Conservation (phyloP, 2,329 filamentous ascomycete genomes). For the Phaeoacremonium minimum region DNA sequence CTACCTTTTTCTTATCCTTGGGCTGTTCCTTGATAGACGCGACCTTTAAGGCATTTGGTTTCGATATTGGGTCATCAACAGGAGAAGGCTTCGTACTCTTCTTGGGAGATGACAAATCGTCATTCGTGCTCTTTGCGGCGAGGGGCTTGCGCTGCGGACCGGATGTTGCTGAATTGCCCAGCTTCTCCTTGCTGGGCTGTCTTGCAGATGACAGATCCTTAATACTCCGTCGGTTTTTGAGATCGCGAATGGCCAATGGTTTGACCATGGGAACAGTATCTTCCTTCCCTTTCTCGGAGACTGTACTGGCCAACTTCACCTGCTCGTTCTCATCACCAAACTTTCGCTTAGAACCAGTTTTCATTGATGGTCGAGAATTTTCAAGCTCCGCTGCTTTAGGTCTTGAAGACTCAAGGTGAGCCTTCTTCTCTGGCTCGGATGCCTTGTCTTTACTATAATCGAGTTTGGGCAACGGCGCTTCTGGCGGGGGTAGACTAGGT, state of each 20-base stretch:
- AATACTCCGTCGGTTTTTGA: constrained; percentile 34
- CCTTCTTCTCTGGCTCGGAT: constrained; percentile 21
- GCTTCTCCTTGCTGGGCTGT: constrained; percentile 32
- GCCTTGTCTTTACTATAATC: constrained; percentile 12
- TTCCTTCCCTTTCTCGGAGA: constrained; percentile 22
- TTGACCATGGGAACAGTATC: constrained; percentile 11
- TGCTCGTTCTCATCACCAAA: constrained; percentile 50
- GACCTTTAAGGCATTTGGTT: constrained; percentile 28
- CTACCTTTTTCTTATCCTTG: constrained; percentile 14
- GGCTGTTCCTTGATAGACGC: constrained; percentile 11
- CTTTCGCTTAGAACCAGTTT: constrained; percentile 55
- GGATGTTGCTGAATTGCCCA: constrained; percentile 8
- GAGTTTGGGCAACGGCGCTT: constrained; percentile 12
- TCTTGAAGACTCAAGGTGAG: not conserved
- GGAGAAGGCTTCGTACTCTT: constrained; percentile 34
- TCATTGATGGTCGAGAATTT: constrained; percentile 23
- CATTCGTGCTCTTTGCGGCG: constrained; percentile 55
- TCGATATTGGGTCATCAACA: constrained; percentile 33
- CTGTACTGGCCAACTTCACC: constrained; percentile 22
- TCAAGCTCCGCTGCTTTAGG: constrained; percentile 8
- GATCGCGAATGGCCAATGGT: constrained; percentile 11
- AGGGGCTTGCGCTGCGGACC: constrained; percentile 40
- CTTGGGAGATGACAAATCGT: constrained; percentile 54
- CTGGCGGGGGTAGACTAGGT: constrained; percentile 1
- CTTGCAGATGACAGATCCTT: constrained; percentile 39